phyloP scores from a whole-genome alignment of 495 filamentous ascomycete species.

The Poronia punctata region DNA sequence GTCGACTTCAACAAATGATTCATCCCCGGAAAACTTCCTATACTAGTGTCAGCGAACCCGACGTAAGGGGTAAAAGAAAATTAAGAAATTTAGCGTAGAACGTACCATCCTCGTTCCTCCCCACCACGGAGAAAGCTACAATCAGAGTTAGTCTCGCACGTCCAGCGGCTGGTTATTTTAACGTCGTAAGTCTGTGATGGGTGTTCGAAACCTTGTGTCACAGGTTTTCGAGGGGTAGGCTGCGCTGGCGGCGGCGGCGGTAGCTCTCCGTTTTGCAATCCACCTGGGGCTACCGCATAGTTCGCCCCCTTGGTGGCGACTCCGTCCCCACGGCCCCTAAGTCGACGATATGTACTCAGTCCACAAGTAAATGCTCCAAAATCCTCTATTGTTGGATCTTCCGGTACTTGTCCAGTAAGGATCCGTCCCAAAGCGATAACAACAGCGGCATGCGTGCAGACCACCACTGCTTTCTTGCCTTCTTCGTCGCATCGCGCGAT shows the following conservation, averaged over 20 bases:
- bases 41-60: slow-evolving; percentile 12
- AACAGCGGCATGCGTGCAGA: slow-evolving; percentile 87
- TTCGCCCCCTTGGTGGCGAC: too few species aligned
- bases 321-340: neutral
- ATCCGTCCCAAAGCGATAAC: slow-evolving; percentile 78
- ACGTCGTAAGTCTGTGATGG: slow-evolving; percentile 51
- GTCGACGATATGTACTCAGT: slow-evolving; percentile 50
- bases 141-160: slow-evolving; percentile 70
- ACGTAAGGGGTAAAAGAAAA: slow-evolving; percentile 13
- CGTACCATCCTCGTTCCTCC: slow-evolving; percentile 85
- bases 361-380: slow-evolving; percentile 84
- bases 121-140: slow-evolving; percentile 71
- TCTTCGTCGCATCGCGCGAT: slow-evolving; percentile 64
- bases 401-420: slow-evolving; percentile 70
- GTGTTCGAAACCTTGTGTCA: slow-evolving; percentile 24
- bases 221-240: slow-evolving; percentile 25
- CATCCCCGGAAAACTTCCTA: slow-evolving; percentile 73
- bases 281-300: too few species aligned
- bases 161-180: slow-evolving; percentile 78
- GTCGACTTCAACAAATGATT: slow-evolving; percentile 49
- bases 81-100: slow-evolving; percentile 17
- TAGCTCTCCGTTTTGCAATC: too few species aligned
- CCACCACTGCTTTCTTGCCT: slow-evolving; percentile 57
- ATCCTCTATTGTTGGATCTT: slow-evolving; percentile 61
- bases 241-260: too few species aligned